These are phyloP conservation scores for Trametes pubescens DNA, from an alignment of 1,284 basidiomycete species.

Conservation along the genomic window DNA sequence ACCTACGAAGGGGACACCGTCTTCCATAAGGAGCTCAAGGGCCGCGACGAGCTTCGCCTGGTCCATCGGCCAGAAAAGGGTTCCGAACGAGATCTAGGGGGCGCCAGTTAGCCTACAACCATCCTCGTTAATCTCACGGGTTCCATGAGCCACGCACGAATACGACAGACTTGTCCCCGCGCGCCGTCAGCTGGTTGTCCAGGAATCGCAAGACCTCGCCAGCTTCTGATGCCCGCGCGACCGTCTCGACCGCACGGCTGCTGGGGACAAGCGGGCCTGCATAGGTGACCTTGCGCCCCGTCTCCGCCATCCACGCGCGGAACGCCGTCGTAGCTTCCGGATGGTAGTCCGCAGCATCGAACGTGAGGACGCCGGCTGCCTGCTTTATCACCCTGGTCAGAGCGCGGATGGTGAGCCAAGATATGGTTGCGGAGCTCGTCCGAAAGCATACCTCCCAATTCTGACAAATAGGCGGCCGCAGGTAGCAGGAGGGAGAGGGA, in stretches of 20 bases:
- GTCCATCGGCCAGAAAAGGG: slow-evolving; percentile 29
- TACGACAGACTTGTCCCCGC: slow-evolving; percentile 31
- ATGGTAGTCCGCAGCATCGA: too few species aligned
- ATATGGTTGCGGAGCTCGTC: too few species aligned
- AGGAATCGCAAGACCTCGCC: slow-evolving; percentile 28
- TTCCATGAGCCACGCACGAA: slow-evolving; percentile 36
- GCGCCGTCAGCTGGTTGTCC: slow-evolving; percentile 17
- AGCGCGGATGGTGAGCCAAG: too few species aligned
- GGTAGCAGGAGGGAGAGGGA: too few species aligned
- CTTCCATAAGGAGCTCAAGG: slow-evolving; percentile 26
- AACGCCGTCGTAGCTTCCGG: neutral
- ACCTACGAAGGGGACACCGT: slow-evolving; percentile 28
- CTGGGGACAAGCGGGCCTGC: slow-evolving; percentile 2
- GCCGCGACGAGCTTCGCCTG: slow-evolving; percentile 24
- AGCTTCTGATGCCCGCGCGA: neutral
- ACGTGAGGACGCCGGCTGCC: too few species aligned
- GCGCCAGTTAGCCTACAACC: too few species aligned
- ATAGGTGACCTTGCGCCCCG: neutral
- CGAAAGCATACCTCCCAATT: too few species aligned
- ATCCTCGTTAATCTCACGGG: too few species aligned
- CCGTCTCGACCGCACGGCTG: neutral
- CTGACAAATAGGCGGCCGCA: too few species aligned
- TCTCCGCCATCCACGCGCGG: neutral
- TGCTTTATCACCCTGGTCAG: too few species aligned
- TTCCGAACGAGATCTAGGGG: slow-evolving; percentile 33